phyloP scores from a whole-genome alignment of 768 basidiomycete genomes.

The Pleurotus pulmonarius region DNA sequence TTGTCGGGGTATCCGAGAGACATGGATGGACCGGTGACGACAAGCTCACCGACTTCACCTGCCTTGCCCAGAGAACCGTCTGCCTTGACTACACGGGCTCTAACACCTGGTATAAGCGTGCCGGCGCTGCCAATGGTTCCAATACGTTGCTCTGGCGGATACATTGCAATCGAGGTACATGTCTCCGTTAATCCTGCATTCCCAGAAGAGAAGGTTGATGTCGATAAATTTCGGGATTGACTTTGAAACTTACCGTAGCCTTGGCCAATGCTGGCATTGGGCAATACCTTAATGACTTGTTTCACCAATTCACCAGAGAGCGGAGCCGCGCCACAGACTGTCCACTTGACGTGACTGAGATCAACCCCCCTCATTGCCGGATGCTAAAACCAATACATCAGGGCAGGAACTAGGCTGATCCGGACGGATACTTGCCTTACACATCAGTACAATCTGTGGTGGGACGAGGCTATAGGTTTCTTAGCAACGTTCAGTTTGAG shows the following conservation, averaged over 20 bases:
- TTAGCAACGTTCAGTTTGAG: background rate
- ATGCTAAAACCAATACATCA: slow-evolving; percentile 31
- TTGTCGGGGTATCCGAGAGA: slow-evolving; percentile 57
- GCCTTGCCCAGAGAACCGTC: slow-evolving; percentile 37
- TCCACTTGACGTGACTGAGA: slow-evolving; percentile 47
- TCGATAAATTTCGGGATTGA: background rate
- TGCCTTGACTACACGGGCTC: slow-evolving; percentile 35
- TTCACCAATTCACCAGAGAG: slow-evolving; percentile 52
- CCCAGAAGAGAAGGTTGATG: too few relatives aligned
- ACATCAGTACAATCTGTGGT: slow-evolving; percentile 62
- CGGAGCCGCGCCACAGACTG: slow-evolving; percentile 62
- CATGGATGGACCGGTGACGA: slow-evolving; percentile 51
- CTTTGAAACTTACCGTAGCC: slow-evolving; percentile 46
- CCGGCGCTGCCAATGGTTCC: slow-evolving; percentile 56
- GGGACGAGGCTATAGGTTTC: slow-evolving; percentile 44
- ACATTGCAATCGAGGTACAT: slow-evolving; percentile 45
- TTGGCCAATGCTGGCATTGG: slow-evolving; percentile 61
- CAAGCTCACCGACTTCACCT: slow-evolving; percentile 41
- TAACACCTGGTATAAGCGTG: slow-evolving; percentile 49
- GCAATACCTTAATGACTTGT: slow-evolving; percentile 41
- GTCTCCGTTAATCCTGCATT: slow-evolving; percentile 61
- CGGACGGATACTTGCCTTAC: slow-evolving; percentile 44
- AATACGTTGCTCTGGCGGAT: slow-evolving; percentile 38
- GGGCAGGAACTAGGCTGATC: background rate
- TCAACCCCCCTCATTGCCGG: slow-evolving; percentile 47